Evolutionary conservation across 2,329 filamentous ascomycete genomes (phyloP), one percentile per base, ranked within the genome.

Genomic region (Chaetomium strumarium): DNA sequence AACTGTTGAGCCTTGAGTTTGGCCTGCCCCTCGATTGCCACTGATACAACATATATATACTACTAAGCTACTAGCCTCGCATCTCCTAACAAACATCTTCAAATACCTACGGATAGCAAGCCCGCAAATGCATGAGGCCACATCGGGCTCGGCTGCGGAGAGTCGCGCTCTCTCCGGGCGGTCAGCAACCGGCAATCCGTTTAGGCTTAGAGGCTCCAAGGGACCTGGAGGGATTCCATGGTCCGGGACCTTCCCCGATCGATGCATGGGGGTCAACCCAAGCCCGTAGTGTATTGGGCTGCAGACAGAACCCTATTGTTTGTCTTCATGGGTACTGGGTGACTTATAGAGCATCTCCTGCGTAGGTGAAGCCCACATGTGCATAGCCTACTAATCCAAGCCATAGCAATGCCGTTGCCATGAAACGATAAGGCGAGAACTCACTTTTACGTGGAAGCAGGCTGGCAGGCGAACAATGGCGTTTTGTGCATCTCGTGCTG

Each of bases 391-490:
- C 48, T 39, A 55, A 55, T 24, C 45, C n/a, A 38, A 36, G 5
- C 19, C 29, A 29, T 12, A 24, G n/a, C 38, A 51, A 49, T 51
- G 13, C 24, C 31, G 42, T 24, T 49, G 47, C 43, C 52, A 44
- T 49, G 41, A 42, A 36, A n/a, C 13, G 8, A 37, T 2, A 14
- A 37, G 13, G n/a, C 6, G 30, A 38, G 37, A 45, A 39, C 29
- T 30, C 40, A 34, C 12, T 19, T 30, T 41, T 37, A 47, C 31
- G 39, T 20, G 20, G 44, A 30, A 51, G 39, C 37, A 53, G 29
- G 51, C 36, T 37, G 20, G 24, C 24, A 45, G n/a, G n/a, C n/a
- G n/a, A n/a, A n/a, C n/a, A 48, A 52, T 17, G 46, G 41, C 49
- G 41, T 33, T 6, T 34, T 46, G 46, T 24, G 24, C 7, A 19